Evolutionary conservation across 1,284 basidiomycete species (phyloP).

Genomic region (Pyrrhoderma lamaoense): DNA sequence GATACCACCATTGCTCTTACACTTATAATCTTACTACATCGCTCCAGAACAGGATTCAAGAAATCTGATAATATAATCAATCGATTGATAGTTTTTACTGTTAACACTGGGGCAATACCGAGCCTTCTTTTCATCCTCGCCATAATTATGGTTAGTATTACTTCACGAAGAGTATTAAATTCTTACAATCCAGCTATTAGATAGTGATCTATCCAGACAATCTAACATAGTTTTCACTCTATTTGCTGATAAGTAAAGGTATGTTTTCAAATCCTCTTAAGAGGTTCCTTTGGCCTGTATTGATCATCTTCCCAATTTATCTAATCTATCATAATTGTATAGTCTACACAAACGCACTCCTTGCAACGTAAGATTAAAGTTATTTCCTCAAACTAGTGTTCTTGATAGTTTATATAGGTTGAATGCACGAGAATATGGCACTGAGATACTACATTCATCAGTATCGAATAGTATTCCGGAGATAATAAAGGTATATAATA

Average conservation of each 20-base stretch:
- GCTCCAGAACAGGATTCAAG: constrained; percentile 16
- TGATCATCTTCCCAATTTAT: not conserved
- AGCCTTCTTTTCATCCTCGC: constrained; percentile 13
- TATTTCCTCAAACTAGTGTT: too few species aligned
- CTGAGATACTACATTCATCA: too few species aligned
- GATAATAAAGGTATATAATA: too few species aligned
- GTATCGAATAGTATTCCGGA: too few species aligned
- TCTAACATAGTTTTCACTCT: constrained; percentile 14
- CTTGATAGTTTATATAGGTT: too few species aligned
- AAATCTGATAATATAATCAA: constrained; percentile 17
- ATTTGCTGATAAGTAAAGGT: constrained; percentile 1
- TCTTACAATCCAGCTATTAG: constrained; percentile 5
- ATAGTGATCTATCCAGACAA: constrained; percentile 15
- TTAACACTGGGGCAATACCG: constrained; percentile 17
- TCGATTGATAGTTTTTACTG: constrained; percentile 15
- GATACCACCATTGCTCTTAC: constrained; percentile 13
- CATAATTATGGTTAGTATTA: not conserved
- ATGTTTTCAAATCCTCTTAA: not conserved
- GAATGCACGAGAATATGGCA: too few species aligned
- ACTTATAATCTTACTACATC: constrained; percentile 16
- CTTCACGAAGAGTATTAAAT: too few species aligned
- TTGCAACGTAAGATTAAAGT: constrained; percentile 10
- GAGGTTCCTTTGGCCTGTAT: not conserved
- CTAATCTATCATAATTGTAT: not conserved
- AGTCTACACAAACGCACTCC: constrained; percentile 18